Evolutionary conservation across 164 flowering plant genomes (phyloP).

Genomic region (Hamamelis virginiana): DNA sequence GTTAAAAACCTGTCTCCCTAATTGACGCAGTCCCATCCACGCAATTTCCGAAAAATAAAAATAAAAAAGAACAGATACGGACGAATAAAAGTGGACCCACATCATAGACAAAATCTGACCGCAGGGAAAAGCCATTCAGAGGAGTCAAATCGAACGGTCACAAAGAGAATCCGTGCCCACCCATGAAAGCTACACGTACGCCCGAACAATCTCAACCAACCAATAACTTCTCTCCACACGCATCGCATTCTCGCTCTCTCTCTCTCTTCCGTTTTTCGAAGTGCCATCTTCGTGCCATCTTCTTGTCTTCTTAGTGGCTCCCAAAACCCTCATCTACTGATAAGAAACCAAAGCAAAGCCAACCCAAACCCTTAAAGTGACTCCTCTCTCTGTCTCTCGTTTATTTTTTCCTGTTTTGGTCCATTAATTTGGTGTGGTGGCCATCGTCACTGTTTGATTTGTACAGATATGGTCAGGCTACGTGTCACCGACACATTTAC

Average conservation of each 20-base stretch:
- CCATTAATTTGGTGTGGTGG: background rate
- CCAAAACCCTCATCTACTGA: background rate
- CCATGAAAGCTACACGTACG: background rate
- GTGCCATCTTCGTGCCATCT: background rate
- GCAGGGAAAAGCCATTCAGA: background rate
- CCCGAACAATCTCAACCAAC: background rate
- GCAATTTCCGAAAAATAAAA: conserved; percentile 20
- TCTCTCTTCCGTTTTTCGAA: conserved; percentile 7
- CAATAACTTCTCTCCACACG: background rate
- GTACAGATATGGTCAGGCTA: conserved; percentile 10
- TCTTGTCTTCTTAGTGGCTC: background rate
- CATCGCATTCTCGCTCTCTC: background rate
- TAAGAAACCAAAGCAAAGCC: background rate
- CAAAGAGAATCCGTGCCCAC: background rate
- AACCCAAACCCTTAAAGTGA: background rate
- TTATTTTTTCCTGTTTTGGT: conserved; percentile 4
- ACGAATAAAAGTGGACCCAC: background rate
- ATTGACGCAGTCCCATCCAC: conserved; percentile 21
- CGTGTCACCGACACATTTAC: conserved; percentile 32
- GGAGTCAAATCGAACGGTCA: conserved; percentile 6
- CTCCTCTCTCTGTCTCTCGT: conserved; percentile 6
- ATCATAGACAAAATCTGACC: background rate
- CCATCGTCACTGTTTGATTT: conserved; percentile 22
- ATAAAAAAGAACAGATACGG: background rate
- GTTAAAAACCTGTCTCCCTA: conserved; percentile 15